phyloP scores from a whole-genome alignment of 1,139 yeast genomes.

The Hyphopichia khmerensis region DNA sequence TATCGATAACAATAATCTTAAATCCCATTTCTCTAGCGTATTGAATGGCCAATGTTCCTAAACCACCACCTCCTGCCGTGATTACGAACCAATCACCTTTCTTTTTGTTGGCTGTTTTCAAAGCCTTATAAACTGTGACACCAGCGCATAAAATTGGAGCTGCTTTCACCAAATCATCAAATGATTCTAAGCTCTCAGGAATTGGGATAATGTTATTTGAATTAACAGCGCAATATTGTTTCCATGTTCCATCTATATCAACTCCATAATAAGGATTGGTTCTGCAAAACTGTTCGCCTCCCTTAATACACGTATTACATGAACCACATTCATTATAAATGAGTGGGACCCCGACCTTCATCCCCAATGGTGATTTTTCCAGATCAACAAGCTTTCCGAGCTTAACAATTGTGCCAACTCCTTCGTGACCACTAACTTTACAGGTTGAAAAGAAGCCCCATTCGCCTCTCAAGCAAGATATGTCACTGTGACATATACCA shows the following conservation, averaged over 20 bases:
- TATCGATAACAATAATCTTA: slow-evolving; percentile 11
- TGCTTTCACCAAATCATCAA: slow-evolving; percentile 8
- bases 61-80: slow-evolving; percentile 11
- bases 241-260: slow-evolving; percentile 6
- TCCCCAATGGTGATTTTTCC: background rate
- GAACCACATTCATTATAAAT: slow-evolving; percentile 4
- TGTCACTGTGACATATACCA: slow-evolving; percentile 7
- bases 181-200: background rate
- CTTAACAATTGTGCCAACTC: slow-evolving; percentile 4
- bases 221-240: slow-evolving; percentile 4
- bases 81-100: slow-evolving; percentile 11
- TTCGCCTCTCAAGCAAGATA: slow-evolving; percentile 2
- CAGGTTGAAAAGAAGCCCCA: slow-evolving; percentile 4
- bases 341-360: slow-evolving; percentile 4
- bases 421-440: slow-evolving; percentile 7
- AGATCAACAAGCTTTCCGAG: slow-evolving; percentile 1
- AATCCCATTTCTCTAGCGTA: slow-evolving; percentile 15
- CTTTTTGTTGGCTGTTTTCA: slow-evolving; percentile 9
- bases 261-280: slow-evolving; percentile 4
- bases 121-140: slow-evolving; percentile 15
- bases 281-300: slow-evolving; percentile 3
- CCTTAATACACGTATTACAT: slow-evolving; percentile 3
- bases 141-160: slow-evolving; percentile 15
- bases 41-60: slow-evolving; percentile 12
- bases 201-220: slow-evolving; percentile 6